Base-by-base conservation (phyloP, 2,329 filamentous ascomycete species). In the Escovopsis sp. region DNA sequence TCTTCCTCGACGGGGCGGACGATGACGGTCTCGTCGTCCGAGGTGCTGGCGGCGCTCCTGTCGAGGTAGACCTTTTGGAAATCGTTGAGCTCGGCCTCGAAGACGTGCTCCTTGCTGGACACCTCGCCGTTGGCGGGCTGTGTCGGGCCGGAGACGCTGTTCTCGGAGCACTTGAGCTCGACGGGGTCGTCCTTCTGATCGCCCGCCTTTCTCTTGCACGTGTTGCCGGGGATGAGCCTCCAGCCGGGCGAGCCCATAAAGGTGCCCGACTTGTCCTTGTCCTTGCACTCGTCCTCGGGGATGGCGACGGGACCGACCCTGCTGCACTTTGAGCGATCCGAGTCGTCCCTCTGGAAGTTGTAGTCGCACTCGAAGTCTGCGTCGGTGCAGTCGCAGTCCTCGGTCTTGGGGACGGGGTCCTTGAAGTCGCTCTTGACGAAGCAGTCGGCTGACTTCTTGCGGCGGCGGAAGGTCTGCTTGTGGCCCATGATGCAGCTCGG, bases 291-390 rank as follows among this genome's bases (percentile, higher is more conserved):
- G 7, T 77, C 85, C 38, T 83, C 72, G 0, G 88, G 87, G 2
- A 77, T 66, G 3, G 68, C 59, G 36, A 94, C 59, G 3, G 73
- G 66, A 0, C 75, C 78, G 26, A 70, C 73, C 7, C 74, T 71
- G 23, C 77, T 68, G 57, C 91, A 96, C 47, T 80, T 71, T 40
- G 73, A 75, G 41, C 74, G 70, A 47, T 89, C 77, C 4, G 75
- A 67, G 33, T 70, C 70, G 44, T 70, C 69, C 51, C 75, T 75
- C 45, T 78, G 67, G 58, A 94, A 96, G 60, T 94, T 93, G 69
- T 84, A 94, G 57, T 96, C 89, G 59, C 91, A 98, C 63, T 98
- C 91, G 58, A 94, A 98, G 59, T 98, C 93, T 32, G 70, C 68
- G 44, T 82, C 76, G 1, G 80, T 78, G 61, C 91, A 98, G 35